Evolutionary conservation across 805 yeast genomes (phyloP), one percentile per base, ranked within the genome.

Genomic region (Kodamaea kaohsiungensis): DNA sequence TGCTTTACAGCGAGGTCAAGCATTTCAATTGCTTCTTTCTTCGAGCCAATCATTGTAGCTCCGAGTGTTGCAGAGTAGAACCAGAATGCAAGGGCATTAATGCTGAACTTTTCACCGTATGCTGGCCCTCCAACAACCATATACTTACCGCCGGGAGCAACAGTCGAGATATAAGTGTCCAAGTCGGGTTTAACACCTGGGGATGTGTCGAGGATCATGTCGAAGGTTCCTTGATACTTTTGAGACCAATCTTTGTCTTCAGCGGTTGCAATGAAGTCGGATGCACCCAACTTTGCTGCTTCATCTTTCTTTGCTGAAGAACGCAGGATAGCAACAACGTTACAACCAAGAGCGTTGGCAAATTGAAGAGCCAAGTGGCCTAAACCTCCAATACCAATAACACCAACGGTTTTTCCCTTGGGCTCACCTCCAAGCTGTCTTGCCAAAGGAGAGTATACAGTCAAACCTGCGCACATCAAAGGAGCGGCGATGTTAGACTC

Each of bases 391-490:
- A 81, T 76, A 56, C 85, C 85, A 49, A 81, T 69, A 56, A 83
- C 72, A 59, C 83, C 86, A 47, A 82, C 82, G 50, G 70, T 75
- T 56, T 73, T 74, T 49, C 83, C 83, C 61, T 72, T 74, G 40
- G 77, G 78, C n/a, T 71, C 69, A 18, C 48, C 43, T n/a, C 63
- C 61, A 12, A 58, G 43, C 55, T 57, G 70, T 68, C 86, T 76
- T 54, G 79, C 73, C 61, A 88, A 69, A 52, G 93, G 93, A 7
- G 89, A 80, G 72, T 73, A 87, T 10, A 83, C 85, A 10, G 93
- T 88, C 65, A 86, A 73, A 53, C 93, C 93, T 53, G 90, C 93
- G 74, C 93, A 88, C 73, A 87, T 71, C 71, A 88, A 72, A 51
- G 92, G 91, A 3, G 91, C 91, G 27, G 84, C 89, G 22, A 76